A percentile compares a stretch with the other conserved stretches of the same genome.
phyloP scores from a whole-genome alignment of 768 basidiomycete species.

The Mycena indigotica region DNA sequence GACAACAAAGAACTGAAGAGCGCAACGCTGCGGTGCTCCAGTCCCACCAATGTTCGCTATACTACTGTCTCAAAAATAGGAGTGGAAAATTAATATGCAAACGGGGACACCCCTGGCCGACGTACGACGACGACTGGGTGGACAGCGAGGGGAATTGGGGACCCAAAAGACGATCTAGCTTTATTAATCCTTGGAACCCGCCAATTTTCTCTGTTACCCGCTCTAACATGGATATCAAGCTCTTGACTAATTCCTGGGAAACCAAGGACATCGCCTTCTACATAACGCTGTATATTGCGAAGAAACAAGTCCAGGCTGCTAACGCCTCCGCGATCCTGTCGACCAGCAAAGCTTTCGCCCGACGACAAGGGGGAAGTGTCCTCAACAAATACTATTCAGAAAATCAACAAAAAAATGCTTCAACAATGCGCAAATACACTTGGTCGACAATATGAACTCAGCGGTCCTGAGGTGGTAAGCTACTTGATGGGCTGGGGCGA shows the following conservation, averaged over 20 bases:
- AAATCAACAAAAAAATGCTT: constrained; percentile 32
- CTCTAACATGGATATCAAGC: constrained; percentile 43
- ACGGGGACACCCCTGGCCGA: constrained; percentile 32
- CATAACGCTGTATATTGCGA: constrained; percentile 40
- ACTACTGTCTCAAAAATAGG: constrained; percentile 24
- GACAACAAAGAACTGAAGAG: constrained; percentile 16
- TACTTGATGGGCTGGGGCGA: constrained; percentile 50
- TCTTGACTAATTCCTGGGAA: constrained; percentile 35
- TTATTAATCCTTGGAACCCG: constrained; percentile 34
- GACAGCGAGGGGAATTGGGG: constrained; percentile 32
- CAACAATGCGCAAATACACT: constrained; percentile 36
- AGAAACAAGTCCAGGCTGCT: constrained; percentile 37
- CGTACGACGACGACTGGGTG: constrained; percentile 27
- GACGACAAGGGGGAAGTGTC: constrained; percentile 18
- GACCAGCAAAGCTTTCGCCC: constrained; percentile 30
- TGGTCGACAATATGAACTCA: constrained; percentile 38
- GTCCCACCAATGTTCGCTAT: constrained; percentile 33
- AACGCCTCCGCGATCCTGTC: constrained; percentile 44
- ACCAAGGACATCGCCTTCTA: constrained; percentile 41
- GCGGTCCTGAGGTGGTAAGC: constrained; percentile 38
- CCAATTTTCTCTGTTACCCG: constrained; percentile 22
- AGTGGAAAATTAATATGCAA: constrained; percentile 34
- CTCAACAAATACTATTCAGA: constrained; percentile 10
- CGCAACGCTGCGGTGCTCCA: constrained; percentile 31
- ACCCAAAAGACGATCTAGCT: constrained; percentile 21